Percentiles rank a stretch among this genome's conserved stretches.
Evolutionary conservation across 169 alveolate genomes (phyloP).

Genomic region (Neospora caninum): DNA sequence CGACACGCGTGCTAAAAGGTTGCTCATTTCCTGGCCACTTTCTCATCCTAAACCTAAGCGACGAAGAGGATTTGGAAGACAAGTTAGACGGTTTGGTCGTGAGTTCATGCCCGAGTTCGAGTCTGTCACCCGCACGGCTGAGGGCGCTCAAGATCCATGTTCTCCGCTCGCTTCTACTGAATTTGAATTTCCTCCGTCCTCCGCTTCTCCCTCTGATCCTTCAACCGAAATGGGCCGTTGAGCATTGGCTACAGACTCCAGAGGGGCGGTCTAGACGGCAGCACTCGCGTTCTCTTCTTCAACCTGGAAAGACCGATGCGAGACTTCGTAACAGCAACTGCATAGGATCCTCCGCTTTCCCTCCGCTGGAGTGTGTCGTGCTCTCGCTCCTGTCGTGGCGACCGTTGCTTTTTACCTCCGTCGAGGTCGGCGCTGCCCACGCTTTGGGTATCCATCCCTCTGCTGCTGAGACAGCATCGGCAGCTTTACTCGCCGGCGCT

Average conservation of each 20-base stretch:
- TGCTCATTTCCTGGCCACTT: not conserved
- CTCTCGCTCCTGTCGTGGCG: not conserved
- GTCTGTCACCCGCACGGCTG: not conserved
- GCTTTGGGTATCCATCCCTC: slow-evolving; percentile 1
- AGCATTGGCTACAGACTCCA: not conserved
- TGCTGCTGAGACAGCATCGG: not conserved
- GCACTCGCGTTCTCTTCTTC: not conserved
- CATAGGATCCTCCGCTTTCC: not conserved
- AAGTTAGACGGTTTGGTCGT: not conserved
- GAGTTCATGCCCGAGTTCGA: not conserved
- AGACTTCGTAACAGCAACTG: not conserved
- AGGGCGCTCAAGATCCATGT: not conserved
- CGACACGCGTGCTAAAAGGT: not conserved
- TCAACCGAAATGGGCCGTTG: not conserved
- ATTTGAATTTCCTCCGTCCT: not conserved
- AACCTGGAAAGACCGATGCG: not conserved
- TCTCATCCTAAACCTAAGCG: not conserved
- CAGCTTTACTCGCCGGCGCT: not conserved
- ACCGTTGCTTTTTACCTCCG: not conserved
- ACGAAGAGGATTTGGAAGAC: not conserved
- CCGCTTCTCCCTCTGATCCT: not conserved
- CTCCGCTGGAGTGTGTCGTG: not conserved
- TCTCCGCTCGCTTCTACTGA: not conserved
- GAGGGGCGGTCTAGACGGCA: not conserved
- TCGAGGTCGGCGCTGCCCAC: not conserved